phyloP scores from a whole-genome alignment of 176 grass and related monocot species.

The Olyra latifolia region DNA sequence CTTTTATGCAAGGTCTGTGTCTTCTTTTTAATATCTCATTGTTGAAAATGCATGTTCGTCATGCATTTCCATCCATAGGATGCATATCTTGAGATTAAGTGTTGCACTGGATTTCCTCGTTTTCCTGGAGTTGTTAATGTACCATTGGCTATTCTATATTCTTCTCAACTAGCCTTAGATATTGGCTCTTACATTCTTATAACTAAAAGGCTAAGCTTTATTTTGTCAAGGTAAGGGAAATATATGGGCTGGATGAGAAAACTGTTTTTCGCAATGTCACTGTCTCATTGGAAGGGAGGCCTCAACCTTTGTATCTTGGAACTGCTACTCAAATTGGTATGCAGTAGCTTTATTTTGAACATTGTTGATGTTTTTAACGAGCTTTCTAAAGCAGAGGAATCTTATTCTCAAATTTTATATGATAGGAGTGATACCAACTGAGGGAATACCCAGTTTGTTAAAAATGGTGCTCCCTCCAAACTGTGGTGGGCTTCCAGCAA shows the following conservation, averaged over 20 bases:
- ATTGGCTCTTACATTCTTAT: constrained; percentile 25
- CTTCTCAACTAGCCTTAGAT: constrained; percentile 28
- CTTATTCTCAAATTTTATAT: constrained; percentile 24
- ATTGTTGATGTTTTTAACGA: constrained; percentile 3
- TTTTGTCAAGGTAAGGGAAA: constrained; percentile 68
- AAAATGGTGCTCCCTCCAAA: constrained; percentile 80
- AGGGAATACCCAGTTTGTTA: constrained; percentile 92
- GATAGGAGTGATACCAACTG: constrained; percentile 79
- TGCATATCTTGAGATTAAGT: not conserved
- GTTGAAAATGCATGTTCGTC: not conserved
- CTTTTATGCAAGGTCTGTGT: constrained; percentile 80
- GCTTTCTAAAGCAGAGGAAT: constrained; percentile 3
- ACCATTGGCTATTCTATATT: constrained; percentile 19
- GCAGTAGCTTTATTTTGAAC: constrained; percentile 2
- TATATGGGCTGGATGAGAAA: constrained; percentile 87
- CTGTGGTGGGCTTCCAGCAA: constrained; percentile 78
- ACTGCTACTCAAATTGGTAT: constrained; percentile 93
- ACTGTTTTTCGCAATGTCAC: constrained; percentile 82
- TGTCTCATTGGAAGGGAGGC: constrained; percentile 69
- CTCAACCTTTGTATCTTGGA: constrained; percentile 89
- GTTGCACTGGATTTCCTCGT: constrained; percentile 27
- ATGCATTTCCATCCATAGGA: constrained; percentile 2
- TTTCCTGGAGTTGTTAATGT: not conserved
- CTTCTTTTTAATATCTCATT: constrained; percentile 27
- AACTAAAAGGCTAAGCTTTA: not conserved